These are phyloP conservation scores for Ophiostoma angusticollis DNA, from an alignment of 2,329 filamentous ascomycete species.

Conservation along the genomic window DNA sequence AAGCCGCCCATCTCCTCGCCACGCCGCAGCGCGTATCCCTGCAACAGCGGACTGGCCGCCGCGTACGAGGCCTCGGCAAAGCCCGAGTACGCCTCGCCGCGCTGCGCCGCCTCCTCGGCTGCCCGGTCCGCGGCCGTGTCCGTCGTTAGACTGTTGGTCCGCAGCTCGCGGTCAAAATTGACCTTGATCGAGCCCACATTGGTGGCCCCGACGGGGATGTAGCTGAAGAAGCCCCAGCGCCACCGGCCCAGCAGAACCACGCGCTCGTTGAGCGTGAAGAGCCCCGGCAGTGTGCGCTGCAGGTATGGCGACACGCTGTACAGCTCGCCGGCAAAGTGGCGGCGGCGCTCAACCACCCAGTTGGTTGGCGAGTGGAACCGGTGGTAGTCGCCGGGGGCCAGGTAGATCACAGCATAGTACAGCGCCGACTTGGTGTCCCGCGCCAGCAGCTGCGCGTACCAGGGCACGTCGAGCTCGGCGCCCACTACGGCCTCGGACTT, in stretches of 20 bases:
- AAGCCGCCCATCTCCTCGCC: slow-evolving; percentile 99
- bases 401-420: slow-evolving; percentile 90
- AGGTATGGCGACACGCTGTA: slow-evolving; percentile 93
- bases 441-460: slow-evolving; percentile 54
- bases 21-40: slow-evolving; percentile 68
- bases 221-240: slow-evolving; percentile 96
- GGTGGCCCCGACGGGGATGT: slow-evolving; percentile 88
- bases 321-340: slow-evolving; percentile 95
- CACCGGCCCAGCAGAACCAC: slow-evolving; percentile 87
- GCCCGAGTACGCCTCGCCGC: slow-evolving; percentile 75
- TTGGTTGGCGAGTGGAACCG: slow-evolving; percentile 91
- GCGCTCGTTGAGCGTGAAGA: slow-evolving; percentile 94
- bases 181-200: slow-evolving; percentile 95
- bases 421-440: slow-evolving; percentile 53
- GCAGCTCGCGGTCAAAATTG: slow-evolving; percentile 90
- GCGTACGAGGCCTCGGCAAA: slow-evolving; percentile 87
- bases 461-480: slow-evolving; percentile 67
- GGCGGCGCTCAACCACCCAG: slow-evolving; percentile 87
- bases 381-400: slow-evolving; percentile 96
- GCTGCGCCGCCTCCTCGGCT: slow-evolving; percentile 61
- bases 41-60: slow-evolving; percentile 61
- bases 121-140: slow-evolving; percentile 84
- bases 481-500: slow-evolving; percentile 72
- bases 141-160: slow-evolving; percentile 82
- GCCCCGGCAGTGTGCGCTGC: slow-evolving; percentile 77